These are phyloP conservation scores for Halenospora varia DNA, from an alignment of 495 filamentous ascomycete genomes.

Conservation along the genomic window DNA sequence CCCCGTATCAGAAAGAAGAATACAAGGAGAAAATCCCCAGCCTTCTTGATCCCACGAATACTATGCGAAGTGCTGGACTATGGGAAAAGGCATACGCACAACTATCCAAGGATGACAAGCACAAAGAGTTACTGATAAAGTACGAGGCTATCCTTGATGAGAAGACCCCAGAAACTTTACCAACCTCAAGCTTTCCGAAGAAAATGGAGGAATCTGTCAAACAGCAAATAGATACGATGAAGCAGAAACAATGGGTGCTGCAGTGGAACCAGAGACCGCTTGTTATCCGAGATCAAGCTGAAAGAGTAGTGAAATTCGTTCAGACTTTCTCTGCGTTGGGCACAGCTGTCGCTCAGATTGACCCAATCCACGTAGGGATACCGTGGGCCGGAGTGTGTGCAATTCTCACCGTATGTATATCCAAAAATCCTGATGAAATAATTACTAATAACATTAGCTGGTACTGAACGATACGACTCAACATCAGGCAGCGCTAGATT, in stretches of 20 bases:
- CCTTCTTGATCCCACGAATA: slow-evolving; percentile 5
- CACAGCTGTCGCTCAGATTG: slow-evolving; percentile 6
- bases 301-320: slow-evolving; percentile 11
- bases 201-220: slow-evolving; percentile 7
- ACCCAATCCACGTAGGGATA: slow-evolving; percentile 9
- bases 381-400: slow-evolving; percentile 10
- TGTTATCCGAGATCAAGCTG: slow-evolving; percentile 12
- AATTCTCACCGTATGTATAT: too few relatives aligned
- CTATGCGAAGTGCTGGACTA: slow-evolving; percentile 3
- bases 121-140: slow-evolving; percentile 5
- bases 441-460: too few relatives aligned
- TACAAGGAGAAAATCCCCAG: slow-evolving; percentile 8
- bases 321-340: slow-evolving; percentile 7
- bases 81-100: slow-evolving; percentile 9
- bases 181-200: slow-evolving; percentile 1
- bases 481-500: slow-evolving; percentile 1
- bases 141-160: slow-evolving; percentile 12
- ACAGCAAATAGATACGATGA: slow-evolving; percentile 8
- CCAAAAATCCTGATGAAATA: too few relatives aligned
- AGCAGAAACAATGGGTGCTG: slow-evolving; percentile 14
- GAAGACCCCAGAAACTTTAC: background rate
- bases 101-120: slow-evolving; percentile 1
- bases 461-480: slow-evolving; percentile 7
- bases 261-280: slow-evolving; percentile 10
- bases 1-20: background rate